phyloP scores from a whole-genome alignment of 2,329 filamentous ascomycete species.

The Neofusicoccum parvum region DNA sequence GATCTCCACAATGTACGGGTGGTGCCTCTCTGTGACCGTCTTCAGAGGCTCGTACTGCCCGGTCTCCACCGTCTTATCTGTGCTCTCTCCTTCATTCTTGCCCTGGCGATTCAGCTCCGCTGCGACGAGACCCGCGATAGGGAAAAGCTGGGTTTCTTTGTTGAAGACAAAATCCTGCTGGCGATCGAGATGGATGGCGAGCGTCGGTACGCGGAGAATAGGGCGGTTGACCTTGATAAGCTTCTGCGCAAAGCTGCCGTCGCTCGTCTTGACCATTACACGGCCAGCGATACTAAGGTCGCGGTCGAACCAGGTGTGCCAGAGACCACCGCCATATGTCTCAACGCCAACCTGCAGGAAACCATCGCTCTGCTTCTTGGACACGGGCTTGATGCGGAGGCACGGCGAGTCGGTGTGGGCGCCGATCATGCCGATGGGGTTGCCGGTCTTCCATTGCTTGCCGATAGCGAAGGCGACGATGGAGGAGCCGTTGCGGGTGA shows the following conservation, averaged over 20 bases:
- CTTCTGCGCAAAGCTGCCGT: slow-evolving; percentile 77
- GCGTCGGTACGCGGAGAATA: slow-evolving; percentile 85
- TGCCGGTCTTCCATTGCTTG: slow-evolving; percentile 86
- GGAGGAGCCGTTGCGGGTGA: slow-evolving; percentile 90
- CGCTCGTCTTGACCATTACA: slow-evolving; percentile 74
- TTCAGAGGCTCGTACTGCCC: slow-evolving; percentile 72
- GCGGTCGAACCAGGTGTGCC: slow-evolving; percentile 98
- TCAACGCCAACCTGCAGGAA: slow-evolving; percentile 96
- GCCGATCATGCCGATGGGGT: slow-evolving; percentile 88
- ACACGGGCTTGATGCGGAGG: slow-evolving; percentile 90
- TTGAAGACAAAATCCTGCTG: slow-evolving; percentile 88
- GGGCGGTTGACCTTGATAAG: slow-evolving; percentile 89
- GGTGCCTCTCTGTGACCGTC: slow-evolving; percentile 78
- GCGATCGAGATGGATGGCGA: slow-evolving; percentile 92
- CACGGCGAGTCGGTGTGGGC: slow-evolving; percentile 95
- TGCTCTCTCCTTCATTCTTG: slow-evolving; percentile 52
- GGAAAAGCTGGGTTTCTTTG: slow-evolving; percentile 95
- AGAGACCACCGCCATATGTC: slow-evolving; percentile 94
- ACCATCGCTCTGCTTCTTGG: slow-evolving; percentile 81
- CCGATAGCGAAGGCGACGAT: slow-evolving; percentile 92
- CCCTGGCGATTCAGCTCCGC: slow-evolving; percentile 83
- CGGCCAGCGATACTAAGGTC: slow-evolving; percentile 89
- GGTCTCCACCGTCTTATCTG: slow-evolving; percentile 40
- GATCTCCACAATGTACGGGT: slow-evolving; percentile 81
- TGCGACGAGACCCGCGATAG: slow-evolving; percentile 83